phyloP scores from a whole-genome alignment of 441 rosid species.

The Erodium trifolium region DNA sequence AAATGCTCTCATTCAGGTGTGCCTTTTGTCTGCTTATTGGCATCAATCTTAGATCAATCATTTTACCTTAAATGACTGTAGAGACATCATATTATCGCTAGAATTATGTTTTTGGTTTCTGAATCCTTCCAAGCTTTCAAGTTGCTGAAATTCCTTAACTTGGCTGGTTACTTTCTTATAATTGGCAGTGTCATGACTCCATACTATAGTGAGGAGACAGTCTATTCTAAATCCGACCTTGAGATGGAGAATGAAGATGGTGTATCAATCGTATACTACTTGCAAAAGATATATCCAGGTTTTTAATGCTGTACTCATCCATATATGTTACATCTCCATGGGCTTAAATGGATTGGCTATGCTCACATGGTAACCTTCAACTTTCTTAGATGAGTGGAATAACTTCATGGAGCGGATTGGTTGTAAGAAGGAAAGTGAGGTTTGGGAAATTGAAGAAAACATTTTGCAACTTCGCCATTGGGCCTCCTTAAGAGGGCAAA shows the following conservation, averaged over 20 bases:
- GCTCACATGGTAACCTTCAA: conserved; percentile 2
- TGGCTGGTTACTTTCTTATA: conserved; percentile 13
- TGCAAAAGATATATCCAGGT: conserved; percentile 98
- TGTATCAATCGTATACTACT: conserved; percentile 78
- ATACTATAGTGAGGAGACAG: conserved; percentile 93
- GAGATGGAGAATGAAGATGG: conserved; percentile 99
- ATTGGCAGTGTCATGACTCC: conserved; percentile 90
- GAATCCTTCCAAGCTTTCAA: conserved; percentile 10
- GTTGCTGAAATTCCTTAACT: conserved; percentile 9
- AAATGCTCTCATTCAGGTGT: conserved; percentile 97
- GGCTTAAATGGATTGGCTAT: conserved; percentile 13
- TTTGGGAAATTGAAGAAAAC: conserved; percentile 82
- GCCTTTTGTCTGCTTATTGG: background rate
- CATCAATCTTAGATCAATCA: background rate
- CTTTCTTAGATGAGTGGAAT: conserved; percentile 82
- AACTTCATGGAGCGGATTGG: conserved; percentile 85
- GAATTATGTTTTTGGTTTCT: conserved; percentile 9
- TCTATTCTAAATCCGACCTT: conserved; percentile 84
- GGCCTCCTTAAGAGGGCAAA: conserved; percentile 98
- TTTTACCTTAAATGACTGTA: background rate
- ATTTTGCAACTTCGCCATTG: conserved; percentile 94
- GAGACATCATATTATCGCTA: too few relatives aligned
- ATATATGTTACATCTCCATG: conserved; percentile 10
- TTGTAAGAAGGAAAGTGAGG: conserved; percentile 60
- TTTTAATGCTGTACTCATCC: conserved; percentile 18